Conservation (phyloP, 2,329 filamentous ascomycete genomes). For the Kalmusia sp. region DNA sequence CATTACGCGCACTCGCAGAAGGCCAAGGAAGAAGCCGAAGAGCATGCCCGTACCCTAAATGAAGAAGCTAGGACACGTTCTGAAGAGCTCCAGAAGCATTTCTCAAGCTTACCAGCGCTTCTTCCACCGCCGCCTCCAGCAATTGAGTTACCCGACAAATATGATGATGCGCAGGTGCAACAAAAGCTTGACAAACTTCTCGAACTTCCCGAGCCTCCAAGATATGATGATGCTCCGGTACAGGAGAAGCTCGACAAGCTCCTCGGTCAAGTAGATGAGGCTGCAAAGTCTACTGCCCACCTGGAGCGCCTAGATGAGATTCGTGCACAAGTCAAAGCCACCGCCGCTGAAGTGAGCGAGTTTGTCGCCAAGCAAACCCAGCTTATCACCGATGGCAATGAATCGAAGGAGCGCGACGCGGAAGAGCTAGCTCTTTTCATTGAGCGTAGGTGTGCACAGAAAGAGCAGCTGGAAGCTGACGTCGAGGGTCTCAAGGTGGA, state of each 20-base stretch:
- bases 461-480: conserved; percentile 63
- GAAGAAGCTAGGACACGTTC: conserved; percentile 53
- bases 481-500: conserved; percentile 53
- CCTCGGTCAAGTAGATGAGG: conserved; percentile 65
- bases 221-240: conserved; percentile 59
- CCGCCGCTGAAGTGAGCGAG: conserved; percentile 81
- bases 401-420: conserved; percentile 78
- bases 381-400: conserved; percentile 77
- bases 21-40: conserved; percentile 52
- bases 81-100: conserved; percentile 50
- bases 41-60: conserved; percentile 49
- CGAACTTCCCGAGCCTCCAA: conserved; percentile 1
- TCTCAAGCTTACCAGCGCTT: conserved; percentile 53
- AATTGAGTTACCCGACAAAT: conserved; percentile 42
- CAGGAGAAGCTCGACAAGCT: conserved; percentile 64
- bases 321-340: conserved; percentile 83
- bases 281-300: conserved; percentile 74
- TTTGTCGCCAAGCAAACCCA: conserved; percentile 81
- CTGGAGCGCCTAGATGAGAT: conserved; percentile 87
- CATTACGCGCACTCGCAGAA: conserved; percentile 89
- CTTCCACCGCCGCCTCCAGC: conserved; percentile 59
- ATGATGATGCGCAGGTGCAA: conserved; percentile 63
- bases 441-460: conserved; percentile 74
- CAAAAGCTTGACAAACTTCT: conserved; percentile 60
- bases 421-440: conserved; percentile 82